phyloP scores from a whole-genome alignment of 2,329 filamentous ascomycete genomes.

The Fusarium xylarioides region DNA sequence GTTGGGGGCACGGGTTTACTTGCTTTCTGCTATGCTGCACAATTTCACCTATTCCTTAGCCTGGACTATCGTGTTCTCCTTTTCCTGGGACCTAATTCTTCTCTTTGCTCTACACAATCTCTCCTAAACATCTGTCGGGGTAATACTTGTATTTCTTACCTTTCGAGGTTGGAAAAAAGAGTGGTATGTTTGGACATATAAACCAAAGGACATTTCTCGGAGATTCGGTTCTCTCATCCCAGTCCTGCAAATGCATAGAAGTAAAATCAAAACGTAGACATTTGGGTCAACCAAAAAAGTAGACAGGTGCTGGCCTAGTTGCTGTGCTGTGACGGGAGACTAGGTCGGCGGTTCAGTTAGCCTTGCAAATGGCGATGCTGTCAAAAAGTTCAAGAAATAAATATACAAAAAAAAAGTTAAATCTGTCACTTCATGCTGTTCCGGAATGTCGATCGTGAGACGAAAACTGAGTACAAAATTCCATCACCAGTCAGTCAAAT shows the following conservation, averaged over 20 bases:
- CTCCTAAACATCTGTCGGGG: constrained; percentile 26
- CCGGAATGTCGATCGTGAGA: no score
- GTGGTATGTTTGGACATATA: constrained; percentile 21
- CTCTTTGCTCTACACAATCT: constrained; percentile 39
- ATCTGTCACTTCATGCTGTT: neutral
- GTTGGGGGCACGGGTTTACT: constrained; percentile 40
- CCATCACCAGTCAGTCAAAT: neutral
- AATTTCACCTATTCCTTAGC: constrained; percentile 40
- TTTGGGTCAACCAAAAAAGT: constrained; percentile 21
- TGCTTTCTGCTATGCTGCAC: constrained; percentile 45
- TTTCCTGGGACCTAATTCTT: constrained; percentile 20
- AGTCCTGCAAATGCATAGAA: constrained; percentile 20
- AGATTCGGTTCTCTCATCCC: constrained; percentile 16
- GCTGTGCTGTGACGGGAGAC: constrained; percentile 6
- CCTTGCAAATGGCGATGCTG: constrained; percentile 33
- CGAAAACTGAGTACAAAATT: no score
- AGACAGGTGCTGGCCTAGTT: constrained; percentile 31
- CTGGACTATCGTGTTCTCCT: constrained; percentile 21
- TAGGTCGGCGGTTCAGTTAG: constrained; percentile 14
- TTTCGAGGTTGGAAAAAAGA: constrained; percentile 8
- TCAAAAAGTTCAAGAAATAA: constrained; percentile 16
- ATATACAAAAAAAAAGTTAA: constrained; percentile 5
- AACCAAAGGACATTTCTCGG: constrained; percentile 23
- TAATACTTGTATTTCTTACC: constrained; percentile 10
- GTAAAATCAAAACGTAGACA: constrained; percentile 35